phyloP scores from a whole-genome alignment of 371 early-diverging fungal species.

The Haplosporangium sp. region DNA sequence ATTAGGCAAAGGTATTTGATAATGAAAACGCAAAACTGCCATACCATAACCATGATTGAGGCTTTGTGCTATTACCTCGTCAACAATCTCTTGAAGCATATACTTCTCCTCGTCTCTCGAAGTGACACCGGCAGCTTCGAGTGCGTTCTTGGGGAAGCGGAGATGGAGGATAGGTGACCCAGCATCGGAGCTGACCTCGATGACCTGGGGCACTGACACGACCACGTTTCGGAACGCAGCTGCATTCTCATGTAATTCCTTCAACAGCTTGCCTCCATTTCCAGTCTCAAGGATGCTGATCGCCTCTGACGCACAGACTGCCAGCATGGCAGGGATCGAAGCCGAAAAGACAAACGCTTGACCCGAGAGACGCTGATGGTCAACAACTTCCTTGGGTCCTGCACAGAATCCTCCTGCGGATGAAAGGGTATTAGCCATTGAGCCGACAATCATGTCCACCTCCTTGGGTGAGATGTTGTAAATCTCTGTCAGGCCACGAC shows the following conservation, averaged over 20 bases:
- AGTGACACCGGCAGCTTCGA: conserved; percentile 55
- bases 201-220: conserved; percentile 9
- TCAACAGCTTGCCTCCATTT: conserved; percentile 48
- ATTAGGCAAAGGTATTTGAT: background rate
- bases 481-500: conserved; percentile 92
- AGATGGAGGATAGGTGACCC: conserved; percentile 81
- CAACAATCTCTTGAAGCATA: conserved; percentile 85
- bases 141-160: conserved; percentile 62
- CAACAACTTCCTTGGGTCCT: conserved; percentile 88
- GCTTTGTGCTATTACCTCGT: conserved; percentile 61
- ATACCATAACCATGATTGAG: too few relatives aligned
- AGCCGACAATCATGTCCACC: conserved; percentile 95
- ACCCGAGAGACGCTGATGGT: conserved; percentile 96
- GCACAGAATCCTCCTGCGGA: conserved; percentile 98
- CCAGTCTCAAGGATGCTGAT: conserved; percentile 71
- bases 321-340: conserved; percentile 96
- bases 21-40: background rate
- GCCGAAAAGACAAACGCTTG: conserved; percentile 98
- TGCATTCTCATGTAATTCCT: conserved; percentile 31
- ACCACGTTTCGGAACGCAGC: conserved; percentile 48
- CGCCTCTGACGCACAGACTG: conserved; percentile 90
- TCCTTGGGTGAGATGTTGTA: conserved; percentile 79
- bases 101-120: conserved; percentile 71
- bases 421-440: conserved; percentile 88
- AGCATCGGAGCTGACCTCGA: conserved; percentile 57